Evolutionary conservation across 768 basidiomycete species (phyloP).

Genomic region (Tricholomella constricta): DNA sequence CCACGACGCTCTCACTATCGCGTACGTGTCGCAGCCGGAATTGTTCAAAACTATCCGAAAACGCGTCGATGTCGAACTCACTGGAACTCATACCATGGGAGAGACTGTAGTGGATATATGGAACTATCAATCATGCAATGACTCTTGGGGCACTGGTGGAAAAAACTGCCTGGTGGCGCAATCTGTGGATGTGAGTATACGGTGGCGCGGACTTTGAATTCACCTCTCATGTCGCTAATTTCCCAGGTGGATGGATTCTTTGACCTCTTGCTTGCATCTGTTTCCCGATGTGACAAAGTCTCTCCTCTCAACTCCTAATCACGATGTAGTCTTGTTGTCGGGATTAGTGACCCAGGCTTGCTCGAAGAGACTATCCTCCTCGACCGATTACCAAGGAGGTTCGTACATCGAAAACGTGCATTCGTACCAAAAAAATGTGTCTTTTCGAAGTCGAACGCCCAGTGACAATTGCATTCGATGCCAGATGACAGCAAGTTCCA

Average conservation of each 20-base stretch:
- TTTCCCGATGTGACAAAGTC: constrained; percentile 56
- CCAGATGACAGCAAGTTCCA: too few relatives aligned
- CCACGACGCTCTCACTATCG: constrained; percentile 84
- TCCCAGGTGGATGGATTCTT: constrained; percentile 66
- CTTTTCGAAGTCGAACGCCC: too few relatives aligned
- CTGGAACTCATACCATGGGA: constrained; percentile 64
- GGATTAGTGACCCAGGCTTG: too few relatives aligned
- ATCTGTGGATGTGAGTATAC: constrained; percentile 58
- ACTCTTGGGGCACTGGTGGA: constrained; percentile 70
- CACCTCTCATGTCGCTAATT: background rate
- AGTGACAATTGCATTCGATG: too few relatives aligned
- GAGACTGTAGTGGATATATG: constrained; percentile 84
- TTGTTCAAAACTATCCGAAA: constrained; percentile 65
- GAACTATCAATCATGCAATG: constrained; percentile 59
- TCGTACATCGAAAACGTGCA: too few relatives aligned
- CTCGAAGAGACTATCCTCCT: too few relatives aligned
- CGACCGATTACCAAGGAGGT: too few relatives aligned
- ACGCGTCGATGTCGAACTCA: constrained; percentile 82
- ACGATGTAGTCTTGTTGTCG: background rate
- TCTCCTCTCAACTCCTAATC: constrained; percentile 55
- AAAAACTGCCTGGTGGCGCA: constrained; percentile 79
- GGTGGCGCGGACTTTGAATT: background rate
- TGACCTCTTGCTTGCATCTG: constrained; percentile 59
- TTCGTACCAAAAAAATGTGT: too few relatives aligned
- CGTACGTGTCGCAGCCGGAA: constrained; percentile 69